Percentiles rank a stretch among this genome's conserved stretches.
Conservation (phyloP, 2,329 filamentous ascomycete species). For the Fusarium protoensiforme region DNA sequence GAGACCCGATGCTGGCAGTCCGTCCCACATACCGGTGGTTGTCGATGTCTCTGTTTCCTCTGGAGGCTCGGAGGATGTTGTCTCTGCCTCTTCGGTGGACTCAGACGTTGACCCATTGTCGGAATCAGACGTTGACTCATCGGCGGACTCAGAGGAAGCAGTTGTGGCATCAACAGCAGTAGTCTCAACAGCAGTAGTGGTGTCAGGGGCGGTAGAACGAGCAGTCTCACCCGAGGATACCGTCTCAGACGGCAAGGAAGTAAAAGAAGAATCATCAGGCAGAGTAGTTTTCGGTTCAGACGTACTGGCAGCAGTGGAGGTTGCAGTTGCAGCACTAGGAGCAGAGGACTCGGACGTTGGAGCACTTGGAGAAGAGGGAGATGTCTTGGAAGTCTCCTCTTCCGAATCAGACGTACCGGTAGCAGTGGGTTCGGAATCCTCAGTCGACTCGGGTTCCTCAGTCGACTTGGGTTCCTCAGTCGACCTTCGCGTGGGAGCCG, state of each 20-base stretch:
- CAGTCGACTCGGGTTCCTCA: constrained; percentile 10
- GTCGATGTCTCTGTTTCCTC: constrained; percentile 26
- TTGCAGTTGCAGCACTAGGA: constrained; percentile 37
- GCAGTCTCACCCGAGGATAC: constrained; percentile 39
- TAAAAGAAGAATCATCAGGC: constrained; percentile 43
- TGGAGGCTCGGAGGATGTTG: constrained; percentile 28
- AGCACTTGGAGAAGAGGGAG: constrained; percentile 43
- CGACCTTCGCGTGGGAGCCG: constrained; percentile 17
- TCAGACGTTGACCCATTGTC: constrained; percentile 16
- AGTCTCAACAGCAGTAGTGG: constrained; percentile 28
- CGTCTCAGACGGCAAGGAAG: constrained; percentile 43
- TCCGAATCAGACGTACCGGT: constrained; percentile 45
- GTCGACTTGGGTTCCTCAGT: constrained; percentile 24
- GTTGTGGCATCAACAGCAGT: not conserved
- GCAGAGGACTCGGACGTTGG: constrained; percentile 43
- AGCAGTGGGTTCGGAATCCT: constrained; percentile 42
- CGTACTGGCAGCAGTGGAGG: constrained; percentile 47
- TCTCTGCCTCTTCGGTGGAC: constrained; percentile 16
- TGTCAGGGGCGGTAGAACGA: constrained; percentile 30
- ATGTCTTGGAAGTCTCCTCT: constrained; percentile 40
- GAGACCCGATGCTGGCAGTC: constrained; percentile 18
- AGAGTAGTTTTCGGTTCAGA: constrained; percentile 43
- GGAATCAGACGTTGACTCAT: constrained; percentile 15
- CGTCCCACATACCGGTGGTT: constrained; percentile 48
- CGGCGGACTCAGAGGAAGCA: constrained; percentile 5